Conservation (phyloP, 2,329 filamentous ascomycete species). For the Colletotrichum trifolii region DNA sequence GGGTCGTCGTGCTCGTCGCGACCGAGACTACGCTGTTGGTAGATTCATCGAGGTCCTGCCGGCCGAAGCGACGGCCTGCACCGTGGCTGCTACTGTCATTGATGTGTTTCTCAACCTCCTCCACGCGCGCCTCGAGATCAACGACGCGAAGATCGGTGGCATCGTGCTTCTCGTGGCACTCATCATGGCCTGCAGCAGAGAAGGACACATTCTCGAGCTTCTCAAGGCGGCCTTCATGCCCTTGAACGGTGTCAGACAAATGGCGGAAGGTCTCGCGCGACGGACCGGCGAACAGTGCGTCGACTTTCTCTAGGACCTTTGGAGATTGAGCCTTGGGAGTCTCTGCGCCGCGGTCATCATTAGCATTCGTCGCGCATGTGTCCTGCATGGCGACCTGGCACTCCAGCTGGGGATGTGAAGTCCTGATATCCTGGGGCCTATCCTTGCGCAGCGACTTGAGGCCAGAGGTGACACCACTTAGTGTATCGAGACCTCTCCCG, state of each 20-base stretch:
- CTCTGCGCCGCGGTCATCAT: conserved; percentile 40
- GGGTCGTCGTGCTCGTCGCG: conserved; percentile 54
- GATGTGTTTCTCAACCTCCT: conserved; percentile 67
- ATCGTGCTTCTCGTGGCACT: conserved; percentile 76
- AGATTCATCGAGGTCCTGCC: conserved; percentile 54
- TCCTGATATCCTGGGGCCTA: conserved; percentile 39
- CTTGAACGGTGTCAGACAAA: conserved; percentile 64
- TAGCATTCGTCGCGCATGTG: conserved; percentile 42
- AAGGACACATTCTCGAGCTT: conserved; percentile 78
- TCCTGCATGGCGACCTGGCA: conserved; percentile 38
- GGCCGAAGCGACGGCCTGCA: conserved; percentile 49
- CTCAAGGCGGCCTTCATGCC: conserved; percentile 74
- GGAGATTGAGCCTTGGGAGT: conserved; percentile 38
- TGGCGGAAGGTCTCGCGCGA: conserved; percentile 55
- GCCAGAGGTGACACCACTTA: conserved; percentile 54
- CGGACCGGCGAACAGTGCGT: conserved; percentile 37
- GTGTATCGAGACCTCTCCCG: conserved; percentile 66
- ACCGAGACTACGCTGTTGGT: conserved; percentile 59
- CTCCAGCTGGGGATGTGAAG: conserved; percentile 29
- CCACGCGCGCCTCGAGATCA: conserved; percentile 74
- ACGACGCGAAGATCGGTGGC: conserved; percentile 73
- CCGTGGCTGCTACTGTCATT: conserved; percentile 56
- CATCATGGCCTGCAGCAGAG: conserved; percentile 72
- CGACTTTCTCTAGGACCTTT: conserved; percentile 13
- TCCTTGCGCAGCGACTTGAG: conserved; percentile 46